Percentiles rank a stretch among this genome's conserved stretches.
Evolutionary conservation across 2,329 filamentous ascomycete species (phyloP).

Genomic region (Cylindrodendrum hubeiense): DNA sequence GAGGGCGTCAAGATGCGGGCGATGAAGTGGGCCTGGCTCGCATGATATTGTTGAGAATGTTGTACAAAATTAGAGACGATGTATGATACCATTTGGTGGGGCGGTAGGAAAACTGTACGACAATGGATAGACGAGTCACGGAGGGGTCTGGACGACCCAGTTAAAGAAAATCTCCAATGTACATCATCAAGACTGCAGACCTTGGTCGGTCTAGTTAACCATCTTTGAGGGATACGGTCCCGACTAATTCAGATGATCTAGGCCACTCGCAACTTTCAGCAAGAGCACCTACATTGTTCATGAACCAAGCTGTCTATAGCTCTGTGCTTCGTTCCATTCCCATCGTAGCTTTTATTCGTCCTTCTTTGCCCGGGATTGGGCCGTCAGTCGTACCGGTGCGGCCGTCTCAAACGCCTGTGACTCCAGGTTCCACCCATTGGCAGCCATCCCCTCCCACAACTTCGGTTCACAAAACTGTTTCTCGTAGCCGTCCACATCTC

Average conservation of each 20-base stretch:
- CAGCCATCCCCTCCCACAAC: conserved; percentile 46
- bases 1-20: conserved; percentile 77
- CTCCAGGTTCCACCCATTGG: conserved; percentile 51
- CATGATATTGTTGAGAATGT: conserved; percentile 45
- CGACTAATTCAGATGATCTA: neutral
- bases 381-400: conserved; percentile 49
- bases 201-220: neutral
- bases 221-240: neutral
- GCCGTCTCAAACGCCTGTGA: conserved; percentile 53
- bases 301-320: neutral
- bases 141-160: conserved; percentile 19
- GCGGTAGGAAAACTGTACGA: conserved; percentile 45
- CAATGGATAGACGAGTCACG: conserved; percentile 26
- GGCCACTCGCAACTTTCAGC: neutral
- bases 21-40: conserved; percentile 62
- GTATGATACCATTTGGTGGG: conserved; percentile 36
- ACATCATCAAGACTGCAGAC: conserved; percentile 6
- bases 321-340: neutral
- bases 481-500: conserved; percentile 27
- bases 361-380: conserved; percentile 41
- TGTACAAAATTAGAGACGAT: conserved; percentile 34
- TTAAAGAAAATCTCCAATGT: conserved; percentile 38
- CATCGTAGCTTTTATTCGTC: conserved; percentile 32
- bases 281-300: neutral
- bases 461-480: conserved; percentile 34